phyloP scores from a whole-genome alignment of 306 rosid genomes.

The Echinosophora koreensis region DNA sequence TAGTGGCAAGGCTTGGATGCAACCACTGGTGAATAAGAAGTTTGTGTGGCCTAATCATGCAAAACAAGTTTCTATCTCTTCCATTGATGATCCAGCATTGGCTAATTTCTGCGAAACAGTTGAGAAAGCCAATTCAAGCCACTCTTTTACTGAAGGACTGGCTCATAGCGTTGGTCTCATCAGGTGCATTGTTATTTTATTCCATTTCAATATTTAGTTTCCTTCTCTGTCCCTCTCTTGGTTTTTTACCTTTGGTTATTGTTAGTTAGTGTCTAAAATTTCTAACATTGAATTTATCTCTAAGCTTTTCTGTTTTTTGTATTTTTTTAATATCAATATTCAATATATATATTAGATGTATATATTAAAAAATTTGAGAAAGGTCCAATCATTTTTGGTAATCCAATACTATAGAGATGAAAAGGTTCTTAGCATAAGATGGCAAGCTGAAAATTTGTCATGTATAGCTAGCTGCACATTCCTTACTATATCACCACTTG shows the following conservation, averaged over 20 bases:
- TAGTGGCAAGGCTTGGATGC: slow-evolving; percentile 86
- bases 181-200: slow-evolving; percentile 59
- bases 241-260: neutral
- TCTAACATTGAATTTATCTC: slow-evolving; percentile 4
- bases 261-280: neutral
- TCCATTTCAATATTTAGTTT: slow-evolving; percentile 26
- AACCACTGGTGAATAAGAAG: slow-evolving; percentile 66
- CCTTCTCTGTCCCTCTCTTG: neutral
- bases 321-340: neutral
- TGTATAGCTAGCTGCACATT: neutral
- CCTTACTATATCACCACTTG: slow-evolving; percentile 6
- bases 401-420: neutral
- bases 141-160: slow-evolving; percentile 85
- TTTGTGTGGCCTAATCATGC: slow-evolving; percentile 85
- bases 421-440: neutral
- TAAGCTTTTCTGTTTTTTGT: neutral
- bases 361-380: neutral
- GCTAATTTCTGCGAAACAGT: slow-evolving; percentile 90
- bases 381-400: neutral
- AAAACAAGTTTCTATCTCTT: slow-evolving; percentile 68
- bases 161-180: slow-evolving; percentile 88
- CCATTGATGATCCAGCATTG: slow-evolving; percentile 72
- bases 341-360: neutral
- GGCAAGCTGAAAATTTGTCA: slow-evolving; percentile 1
- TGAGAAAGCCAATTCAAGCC: slow-evolving; percentile 84